Percentiles rank a stretch among this genome's conserved stretches.
Conservation (phyloP, 352 stramenopile species). For the Phytophthora fragariaefolia region DNA sequence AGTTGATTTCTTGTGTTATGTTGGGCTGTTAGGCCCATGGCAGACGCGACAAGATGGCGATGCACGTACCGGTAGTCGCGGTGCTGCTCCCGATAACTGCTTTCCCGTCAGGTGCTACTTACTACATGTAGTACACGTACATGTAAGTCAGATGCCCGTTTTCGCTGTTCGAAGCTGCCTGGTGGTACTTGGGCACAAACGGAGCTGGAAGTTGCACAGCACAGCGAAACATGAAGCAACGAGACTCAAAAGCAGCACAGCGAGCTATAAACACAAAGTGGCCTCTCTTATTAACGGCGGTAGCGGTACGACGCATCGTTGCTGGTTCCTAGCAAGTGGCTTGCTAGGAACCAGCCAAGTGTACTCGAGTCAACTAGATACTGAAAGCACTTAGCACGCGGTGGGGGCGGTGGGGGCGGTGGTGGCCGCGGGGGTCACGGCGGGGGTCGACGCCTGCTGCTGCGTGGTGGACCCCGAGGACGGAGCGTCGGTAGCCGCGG, state of each 20-base stretch:
- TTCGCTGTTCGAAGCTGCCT: conserved; percentile 3
- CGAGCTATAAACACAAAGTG: conserved; percentile 26
- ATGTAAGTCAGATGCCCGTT: not conserved
- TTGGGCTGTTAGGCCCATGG: not conserved
- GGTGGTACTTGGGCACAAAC: not conserved
- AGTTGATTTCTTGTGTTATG: not conserved
- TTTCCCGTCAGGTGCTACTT: no score
- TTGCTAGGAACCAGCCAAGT: conserved; percentile 21
- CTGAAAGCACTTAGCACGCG: conserved; percentile 33
- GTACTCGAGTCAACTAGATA: conserved; percentile 1
- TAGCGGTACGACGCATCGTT: conserved; percentile 28
- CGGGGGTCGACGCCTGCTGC: conserved; percentile 2
- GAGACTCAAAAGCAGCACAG: no score
- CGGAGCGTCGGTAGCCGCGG: not conserved
- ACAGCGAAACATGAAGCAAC: no score
- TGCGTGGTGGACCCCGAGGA: not conserved
- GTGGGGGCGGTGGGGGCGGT: conserved; percentile 19
- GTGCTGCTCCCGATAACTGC: not conserved
- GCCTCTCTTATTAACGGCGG: conserved; percentile 33
- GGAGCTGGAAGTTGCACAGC: no score
- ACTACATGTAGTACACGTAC: not conserved
- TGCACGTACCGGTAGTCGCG: not conserved
- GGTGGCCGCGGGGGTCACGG: conserved; percentile 12
- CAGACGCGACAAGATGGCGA: no score
- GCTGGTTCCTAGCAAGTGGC: conserved; percentile 22